Conservation (phyloP, 768 basidiomycete species). For the Chalciporus chontae region DNA sequence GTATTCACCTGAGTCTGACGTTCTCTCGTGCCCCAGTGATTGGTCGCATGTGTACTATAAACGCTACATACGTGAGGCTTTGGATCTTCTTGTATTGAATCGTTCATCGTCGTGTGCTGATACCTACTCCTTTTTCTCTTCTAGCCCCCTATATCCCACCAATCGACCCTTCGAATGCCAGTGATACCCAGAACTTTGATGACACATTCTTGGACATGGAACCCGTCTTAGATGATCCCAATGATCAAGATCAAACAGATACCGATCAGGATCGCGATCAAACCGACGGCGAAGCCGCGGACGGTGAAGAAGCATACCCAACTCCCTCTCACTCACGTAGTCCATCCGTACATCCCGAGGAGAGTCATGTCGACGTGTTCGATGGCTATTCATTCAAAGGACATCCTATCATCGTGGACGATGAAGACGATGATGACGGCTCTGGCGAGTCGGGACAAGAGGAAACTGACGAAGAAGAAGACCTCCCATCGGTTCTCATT, state of each 20-base stretch:
- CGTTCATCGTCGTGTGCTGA: constrained; percentile 9
- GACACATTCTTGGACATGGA: constrained; percentile 96
- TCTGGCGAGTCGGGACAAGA: constrained; percentile 33
- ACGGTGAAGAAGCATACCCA: constrained; percentile 73
- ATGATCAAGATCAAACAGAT: constrained; percentile 58
- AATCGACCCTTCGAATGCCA: constrained; percentile 86
- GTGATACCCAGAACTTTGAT: constrained; percentile 97
- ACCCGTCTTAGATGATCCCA: constrained; percentile 78
- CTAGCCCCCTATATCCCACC: constrained; percentile 90
- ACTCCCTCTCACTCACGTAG: constrained; percentile 79
- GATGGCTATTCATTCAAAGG: constrained; percentile 95
- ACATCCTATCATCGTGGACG: constrained; percentile 74
- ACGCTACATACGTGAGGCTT: constrained; percentile 84
- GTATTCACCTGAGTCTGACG: constrained; percentile 11
- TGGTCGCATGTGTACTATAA: constrained; percentile 95
- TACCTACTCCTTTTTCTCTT: constrained; percentile 13
- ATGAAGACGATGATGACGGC: constrained; percentile 53
- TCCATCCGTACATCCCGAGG: constrained; percentile 56
- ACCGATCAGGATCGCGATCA: constrained; percentile 67
- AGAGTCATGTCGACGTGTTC: constrained; percentile 67
- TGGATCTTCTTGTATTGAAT: constrained; percentile 8
- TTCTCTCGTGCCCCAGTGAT: constrained; percentile 50
- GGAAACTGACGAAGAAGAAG: constrained; percentile 39
- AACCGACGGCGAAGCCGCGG: constrained; percentile 67
- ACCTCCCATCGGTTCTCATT: constrained; percentile 25